Conservation (phyloP, 805 yeast genomes). For the Wickerhamiella galacta region DNA sequence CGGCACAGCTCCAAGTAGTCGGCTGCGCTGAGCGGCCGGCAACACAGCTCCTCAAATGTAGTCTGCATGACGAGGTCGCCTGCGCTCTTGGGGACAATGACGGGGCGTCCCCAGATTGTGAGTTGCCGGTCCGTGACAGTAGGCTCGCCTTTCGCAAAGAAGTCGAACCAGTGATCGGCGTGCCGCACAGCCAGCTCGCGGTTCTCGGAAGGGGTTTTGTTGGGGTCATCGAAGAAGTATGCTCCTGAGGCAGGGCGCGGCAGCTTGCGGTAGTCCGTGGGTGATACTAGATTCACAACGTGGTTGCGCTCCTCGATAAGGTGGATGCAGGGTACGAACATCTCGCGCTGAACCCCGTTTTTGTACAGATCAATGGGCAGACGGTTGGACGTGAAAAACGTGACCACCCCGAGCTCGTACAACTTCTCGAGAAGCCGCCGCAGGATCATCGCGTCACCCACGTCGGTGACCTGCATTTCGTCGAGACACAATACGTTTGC, state of each 20-base stretch:
- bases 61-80: slow-evolving; percentile 80
- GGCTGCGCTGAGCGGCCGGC: slow-evolving; percentile 78
- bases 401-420: slow-evolving; percentile 56
- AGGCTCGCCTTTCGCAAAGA: slow-evolving; percentile 39
- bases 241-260: slow-evolving; percentile 71
- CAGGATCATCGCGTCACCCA: slow-evolving; percentile 94
- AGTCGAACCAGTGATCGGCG: slow-evolving; percentile 62
- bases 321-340: slow-evolving; percentile 84
- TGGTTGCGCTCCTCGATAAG: slow-evolving; percentile 54
- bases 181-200: slow-evolving; percentile 37
- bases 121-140: slow-evolving; percentile 24
- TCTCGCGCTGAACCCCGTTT: slow-evolving; percentile 84
- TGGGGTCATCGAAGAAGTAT: slow-evolving; percentile 46
- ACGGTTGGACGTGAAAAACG: slow-evolving; percentile 89
- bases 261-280: slow-evolving; percentile 83
- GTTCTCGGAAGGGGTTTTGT: slow-evolving; percentile 19
- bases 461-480: slow-evolving; percentile 96
- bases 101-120: slow-evolving; percentile 73
- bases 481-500: slow-evolving; percentile 82
- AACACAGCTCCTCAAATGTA: slow-evolving; percentile 74
- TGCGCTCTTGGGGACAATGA: slow-evolving; percentile 57
- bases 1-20: slow-evolving; percentile 77
- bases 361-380: slow-evolving; percentile 87
- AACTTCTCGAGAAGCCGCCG: slow-evolving; percentile 55
- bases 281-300: slow-evolving; percentile 71